Base-by-base conservation (phyloP, 2,329 filamentous ascomycete genomes). In the Phialophora verrucosa region DNA sequence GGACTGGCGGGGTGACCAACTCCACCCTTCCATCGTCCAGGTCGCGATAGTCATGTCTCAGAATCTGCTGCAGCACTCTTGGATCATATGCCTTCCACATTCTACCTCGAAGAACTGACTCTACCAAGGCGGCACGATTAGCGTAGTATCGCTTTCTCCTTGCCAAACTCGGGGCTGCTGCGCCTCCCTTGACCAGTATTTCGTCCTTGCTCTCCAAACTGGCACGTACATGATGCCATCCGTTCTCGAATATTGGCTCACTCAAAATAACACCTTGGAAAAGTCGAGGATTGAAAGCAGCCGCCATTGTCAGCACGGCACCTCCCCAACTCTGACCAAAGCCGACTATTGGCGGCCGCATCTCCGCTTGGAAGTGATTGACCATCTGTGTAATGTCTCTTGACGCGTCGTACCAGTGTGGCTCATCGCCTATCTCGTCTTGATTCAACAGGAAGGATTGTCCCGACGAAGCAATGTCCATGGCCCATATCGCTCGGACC, bases 401-500 rank as follows among this genome's bases (percentile, higher is more conserved):
- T 32, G 63, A 29, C 50, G 38, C 32, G 58, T 62, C 63, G 20
- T 62, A 62, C 63, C 63, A 62, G n/a, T 66, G 58, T 25, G 63
- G 58, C 27, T 66, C 59, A 57, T 63, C 64, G 7, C 64, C 59
- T 20, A 59, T 57, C 38, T 63, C 59, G 14, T 51, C 25, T 25
- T 29, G n/a, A 23, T 66, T 66, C 59, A 66, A 31, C 17, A 66
- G 29, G 32, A 56, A 66, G 7, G 64, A 66, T 51, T 66, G 64
- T n/a, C 64, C 51, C 11, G 32, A 31, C 8, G 59, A 47, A 25
- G 59, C 64, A 27, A 54, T 59, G 49, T 66, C 64, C 47, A 66
- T 49, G 42, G 59, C 51, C 50, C 59, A 66, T 31, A 66, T 59
- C 25, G 59, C 11, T 8, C 64, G 51, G 17, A 63, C 25, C 4